Evolutionary conservation across 768 basidiomycete species (phyloP), one percentile per base, ranked within the genome.

Genomic region (Dioszegia hungarica): DNA sequence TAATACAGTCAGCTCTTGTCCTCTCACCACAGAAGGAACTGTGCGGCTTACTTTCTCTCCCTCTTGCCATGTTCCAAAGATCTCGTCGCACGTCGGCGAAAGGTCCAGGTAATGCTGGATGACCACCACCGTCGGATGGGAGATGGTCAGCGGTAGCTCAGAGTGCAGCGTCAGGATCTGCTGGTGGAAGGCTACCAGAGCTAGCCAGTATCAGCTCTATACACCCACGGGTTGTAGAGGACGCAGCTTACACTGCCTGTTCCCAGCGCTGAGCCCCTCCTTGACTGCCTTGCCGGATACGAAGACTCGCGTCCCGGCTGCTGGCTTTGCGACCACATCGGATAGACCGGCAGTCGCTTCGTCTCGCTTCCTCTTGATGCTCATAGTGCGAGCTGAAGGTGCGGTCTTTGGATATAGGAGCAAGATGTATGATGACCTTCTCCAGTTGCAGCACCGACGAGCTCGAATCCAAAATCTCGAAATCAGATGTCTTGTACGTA

Each of bases 31-130:
- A 44, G 43, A 41, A 39, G 19, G 3, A 22, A 8, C 15, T 17
- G 48, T 2, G 22, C 2, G 8, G 28, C 55, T 22, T 5, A 61
- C 61, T 57, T 60, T 56, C 25, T 66, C 63, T 0, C 64, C 70
- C 14, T 68, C 51, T 14, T 60, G 48, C 74, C 74, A 75, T 2
- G 61, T 60, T 43, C 54, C 51, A 47, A 75, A 74, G 22, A 75
- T 47, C 46, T 75, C 74, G 8, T 75, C 73, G 19, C 61, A 59
- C 1, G 56, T 61, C 2, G 74, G 73, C 2, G 72, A 74, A 2
- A 63, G 49, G 24, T 69, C 68, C 17, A 73, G 59, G 56, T 75
- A 75, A 52, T 75, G 68, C 54, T 75, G 74, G 0, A 73, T 39
- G 24, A 75, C 56, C 10, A 72, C 58, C 24, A 75, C 70, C 9